Percentiles rank a stretch among this genome's conserved stretches.
These are phyloP conservation scores for Atkinsonella hypoxylon DNA, from an alignment of 2,329 filamentous ascomycete genomes.

Conservation along the genomic window DNA sequence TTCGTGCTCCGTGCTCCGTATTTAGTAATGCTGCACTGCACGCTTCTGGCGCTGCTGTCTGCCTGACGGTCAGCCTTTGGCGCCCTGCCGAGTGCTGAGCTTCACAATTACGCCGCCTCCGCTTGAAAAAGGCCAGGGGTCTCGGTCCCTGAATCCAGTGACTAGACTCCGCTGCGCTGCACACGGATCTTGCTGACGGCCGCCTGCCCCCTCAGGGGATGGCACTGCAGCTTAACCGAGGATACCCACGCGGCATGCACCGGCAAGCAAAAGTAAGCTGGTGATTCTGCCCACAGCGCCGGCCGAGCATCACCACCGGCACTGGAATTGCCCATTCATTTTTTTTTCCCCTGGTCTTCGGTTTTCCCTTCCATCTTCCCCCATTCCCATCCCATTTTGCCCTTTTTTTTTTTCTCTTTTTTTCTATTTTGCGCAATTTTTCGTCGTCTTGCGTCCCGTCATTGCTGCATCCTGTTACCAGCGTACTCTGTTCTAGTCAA, in stretches of 20 bases:
- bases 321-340: background rate
- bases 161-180: too few relatives aligned
- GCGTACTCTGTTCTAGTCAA: background rate
- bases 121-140: too few relatives aligned
- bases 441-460: background rate
- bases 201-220: too few relatives aligned
- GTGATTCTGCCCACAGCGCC: background rate
- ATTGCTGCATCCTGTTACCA: background rate
- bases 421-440: too few relatives aligned
- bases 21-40: too few relatives aligned
- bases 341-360: conserved; percentile 5
- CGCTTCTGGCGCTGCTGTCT: too few relatives aligned
- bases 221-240: conserved; percentile 2
- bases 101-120: background rate
- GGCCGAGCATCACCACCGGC: background rate
- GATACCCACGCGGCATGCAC: conserved; percentile 7
- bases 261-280: conserved; percentile 5
- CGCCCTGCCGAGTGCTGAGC: too few relatives aligned
- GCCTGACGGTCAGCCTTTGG: too few relatives aligned
- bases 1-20: too few relatives aligned
- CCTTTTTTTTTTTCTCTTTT: conserved; percentile 8
- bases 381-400: background rate
- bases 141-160: too few relatives aligned
- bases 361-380: background rate
- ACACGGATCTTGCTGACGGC: too few relatives aligned